Percentiles rank a stretch among this genome's conserved stretches.
Evolutionary conservation across 257 asterid species (phyloP).

Genomic region (Dorcoceras hygrometricum): DNA sequence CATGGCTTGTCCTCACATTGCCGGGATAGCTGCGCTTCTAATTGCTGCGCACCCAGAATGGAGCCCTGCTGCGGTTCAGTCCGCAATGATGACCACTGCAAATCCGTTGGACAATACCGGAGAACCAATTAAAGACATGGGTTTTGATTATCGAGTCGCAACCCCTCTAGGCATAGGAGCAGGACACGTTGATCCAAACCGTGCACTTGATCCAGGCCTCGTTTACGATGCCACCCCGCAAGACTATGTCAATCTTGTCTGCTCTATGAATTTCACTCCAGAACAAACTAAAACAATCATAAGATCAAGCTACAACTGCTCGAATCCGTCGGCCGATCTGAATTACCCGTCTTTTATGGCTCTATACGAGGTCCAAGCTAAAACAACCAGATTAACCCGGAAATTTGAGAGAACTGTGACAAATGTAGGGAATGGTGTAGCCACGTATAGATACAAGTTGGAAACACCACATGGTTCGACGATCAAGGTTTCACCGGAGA

Average conservation of each 20-base stretch:
- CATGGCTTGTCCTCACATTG: constrained; percentile 19
- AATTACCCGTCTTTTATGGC: constrained; percentile 37
- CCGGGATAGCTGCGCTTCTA: constrained; percentile 20
- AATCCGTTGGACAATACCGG: constrained; percentile 24
- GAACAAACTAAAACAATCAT: constrained; percentile 27
- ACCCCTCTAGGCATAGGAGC: constrained; percentile 34
- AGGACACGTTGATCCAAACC: constrained; percentile 15
- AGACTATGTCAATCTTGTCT: constrained; percentile 30
- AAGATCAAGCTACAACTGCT: constrained; percentile 21
- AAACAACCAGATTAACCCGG: not conserved
- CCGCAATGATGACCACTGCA: constrained; percentile 27
- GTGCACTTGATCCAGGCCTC: not conserved
- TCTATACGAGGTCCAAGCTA: not conserved
- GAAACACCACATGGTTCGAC: constrained; percentile 13
- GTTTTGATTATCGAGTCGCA: constrained; percentile 4
- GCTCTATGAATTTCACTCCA: constrained; percentile 32
- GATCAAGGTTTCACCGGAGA: constrained; percentile 15
- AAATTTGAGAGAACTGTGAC: constrained; percentile 31
- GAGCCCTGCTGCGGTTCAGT: constrained; percentile 36
- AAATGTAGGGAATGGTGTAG: constrained; percentile 26
- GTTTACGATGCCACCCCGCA: constrained; percentile 26
- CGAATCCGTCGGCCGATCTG: constrained; percentile 25
- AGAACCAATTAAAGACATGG: constrained; percentile 18
- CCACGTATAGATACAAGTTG: constrained; percentile 10
- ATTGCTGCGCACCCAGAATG: constrained; percentile 20